These are phyloP conservation scores for Nigrospora sphaerica DNA, from an alignment of 2,329 filamentous ascomycete species.

Conservation along the genomic window DNA sequence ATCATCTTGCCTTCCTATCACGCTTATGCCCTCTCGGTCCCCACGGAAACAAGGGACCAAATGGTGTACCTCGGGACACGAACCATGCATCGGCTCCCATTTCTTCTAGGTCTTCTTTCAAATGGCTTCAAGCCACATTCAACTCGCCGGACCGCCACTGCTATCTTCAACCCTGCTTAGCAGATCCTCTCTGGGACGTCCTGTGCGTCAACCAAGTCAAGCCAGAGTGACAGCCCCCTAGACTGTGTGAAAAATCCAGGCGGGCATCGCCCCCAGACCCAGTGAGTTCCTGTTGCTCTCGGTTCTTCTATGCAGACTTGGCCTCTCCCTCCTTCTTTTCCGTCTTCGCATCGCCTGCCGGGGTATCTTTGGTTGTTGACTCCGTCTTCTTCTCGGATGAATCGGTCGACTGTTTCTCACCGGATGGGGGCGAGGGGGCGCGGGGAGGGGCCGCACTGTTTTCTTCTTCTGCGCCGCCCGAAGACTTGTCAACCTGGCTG, in stretches of 20 bases:
- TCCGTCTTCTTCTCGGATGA: constrained; percentile 12
- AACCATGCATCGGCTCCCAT: background rate
- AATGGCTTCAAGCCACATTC: too few relatives aligned
- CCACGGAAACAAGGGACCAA: background rate
- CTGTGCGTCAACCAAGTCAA: too few relatives aligned
- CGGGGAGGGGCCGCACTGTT: constrained; percentile 19
- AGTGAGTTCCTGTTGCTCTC: too few relatives aligned
- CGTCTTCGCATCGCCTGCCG: constrained; percentile 9
- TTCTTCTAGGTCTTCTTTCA: background rate
- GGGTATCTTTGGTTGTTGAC: constrained; percentile 15
- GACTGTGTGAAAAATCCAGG: too few relatives aligned
- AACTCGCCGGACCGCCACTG: too few relatives aligned
- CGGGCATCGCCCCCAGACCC: too few relatives aligned
- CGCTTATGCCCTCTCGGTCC: background rate
- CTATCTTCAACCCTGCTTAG: too few relatives aligned
- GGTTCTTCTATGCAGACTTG: constrained; percentile 7
- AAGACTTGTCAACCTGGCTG: constrained; percentile 70
- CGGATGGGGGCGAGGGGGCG: constrained; percentile 23
- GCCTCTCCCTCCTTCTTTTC: constrained; percentile 16
- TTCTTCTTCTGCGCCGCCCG: constrained; percentile 18
- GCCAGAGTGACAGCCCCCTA: too few relatives aligned
- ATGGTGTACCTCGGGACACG: background rate
- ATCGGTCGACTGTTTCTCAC: constrained; percentile 19
- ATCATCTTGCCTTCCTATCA: constrained; percentile 2
- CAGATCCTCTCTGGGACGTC: too few relatives aligned